phyloP scores from a whole-genome alignment of 805 yeast species.

The Scheffersomyces amazonensis region DNA sequence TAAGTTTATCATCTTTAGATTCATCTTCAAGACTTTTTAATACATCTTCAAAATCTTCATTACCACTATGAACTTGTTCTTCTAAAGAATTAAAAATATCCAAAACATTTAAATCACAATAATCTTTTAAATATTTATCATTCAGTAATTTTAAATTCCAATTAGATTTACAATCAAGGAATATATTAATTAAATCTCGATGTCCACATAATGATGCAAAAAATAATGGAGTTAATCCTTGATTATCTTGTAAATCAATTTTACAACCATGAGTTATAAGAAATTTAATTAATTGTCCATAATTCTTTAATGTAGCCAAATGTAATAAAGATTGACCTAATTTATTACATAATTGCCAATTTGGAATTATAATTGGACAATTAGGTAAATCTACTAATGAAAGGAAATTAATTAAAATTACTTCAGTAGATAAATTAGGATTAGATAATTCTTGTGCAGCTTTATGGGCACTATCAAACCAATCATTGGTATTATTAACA shows the following conservation, averaged over 20 bases:
- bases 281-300: conserved; percentile 55
- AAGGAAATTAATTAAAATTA: conserved; percentile 47
- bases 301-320: conserved; percentile 76
- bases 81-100: conserved; percentile 31
- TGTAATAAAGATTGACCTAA: conserved; percentile 91
- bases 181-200: conserved; percentile 58
- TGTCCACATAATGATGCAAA: conserved; percentile 79
- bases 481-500: conserved; percentile 27
- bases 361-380: conserved; percentile 60
- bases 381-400: conserved; percentile 63
- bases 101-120: conserved; percentile 43
- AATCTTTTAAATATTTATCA: conserved; percentile 42
- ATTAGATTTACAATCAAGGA: conserved; percentile 65
- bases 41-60: conserved; percentile 2
- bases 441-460: conserved; percentile 47
- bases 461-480: conserved; percentile 53
- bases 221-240: conserved; percentile 85
- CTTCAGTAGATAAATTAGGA: conserved; percentile 46
- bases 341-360: conserved; percentile 75
- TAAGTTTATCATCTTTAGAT: conserved; percentile 12
- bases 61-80: conserved; percentile 3
- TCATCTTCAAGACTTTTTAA: neutral
- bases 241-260: conserved; percentile 69
- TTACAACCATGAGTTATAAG: conserved; percentile 67
- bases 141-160: conserved; percentile 48